Evolutionary conservation across 495 filamentous ascomycete genomes (phyloP), one percentile per base, ranked within the genome.

Genomic region (Durotheca rogersii): DNA sequence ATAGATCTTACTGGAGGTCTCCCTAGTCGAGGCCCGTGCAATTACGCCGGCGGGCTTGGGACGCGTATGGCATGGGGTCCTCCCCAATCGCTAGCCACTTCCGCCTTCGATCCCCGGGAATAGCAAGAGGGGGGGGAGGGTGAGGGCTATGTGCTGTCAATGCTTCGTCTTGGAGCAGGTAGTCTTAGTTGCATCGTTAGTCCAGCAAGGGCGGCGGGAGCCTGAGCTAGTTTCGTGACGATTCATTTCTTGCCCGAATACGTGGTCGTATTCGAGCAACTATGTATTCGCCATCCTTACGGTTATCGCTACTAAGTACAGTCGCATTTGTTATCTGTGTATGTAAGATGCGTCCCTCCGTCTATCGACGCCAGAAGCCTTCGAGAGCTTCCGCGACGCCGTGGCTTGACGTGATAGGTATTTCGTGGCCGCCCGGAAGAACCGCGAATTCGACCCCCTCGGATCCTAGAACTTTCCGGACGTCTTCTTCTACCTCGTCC

Each of bases 401-500:
- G 6, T 53, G 53, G 2, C 63, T 62, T 10, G 59, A 58, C 11
- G 69, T 71, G 43, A 77, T 70, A 4, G 75, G 74, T 25, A 83
- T 66, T 25, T 77, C 79, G 51, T 81, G 78, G 1, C 69, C 76
- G 3, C 71, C 68, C 41, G 78, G 60, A 15, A 83, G 34, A 2
- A 71, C 41, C 4, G 65, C 67, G 23, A 76, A 67, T 31, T 76
- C 72, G n/a, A 80, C 58, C 15, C 68, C 70, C 1, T 72, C 64
- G 4, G 57, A 55, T 0, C 77, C 77, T 19, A 81, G 48, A 1
- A 67, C 64, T 3, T 63, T 51, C 6, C 45, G 61, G 2, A 70
- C 68, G 60, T 82, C 80, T 27, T 74, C 72, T 1, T 73, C 60
- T 35, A 75, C 34, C 66, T 92, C 78, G 19, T 75, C 66, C 29